phyloP scores from a whole-genome alignment of 2,329 filamentous ascomycete genomes.

The Stemphylium beticola region DNA sequence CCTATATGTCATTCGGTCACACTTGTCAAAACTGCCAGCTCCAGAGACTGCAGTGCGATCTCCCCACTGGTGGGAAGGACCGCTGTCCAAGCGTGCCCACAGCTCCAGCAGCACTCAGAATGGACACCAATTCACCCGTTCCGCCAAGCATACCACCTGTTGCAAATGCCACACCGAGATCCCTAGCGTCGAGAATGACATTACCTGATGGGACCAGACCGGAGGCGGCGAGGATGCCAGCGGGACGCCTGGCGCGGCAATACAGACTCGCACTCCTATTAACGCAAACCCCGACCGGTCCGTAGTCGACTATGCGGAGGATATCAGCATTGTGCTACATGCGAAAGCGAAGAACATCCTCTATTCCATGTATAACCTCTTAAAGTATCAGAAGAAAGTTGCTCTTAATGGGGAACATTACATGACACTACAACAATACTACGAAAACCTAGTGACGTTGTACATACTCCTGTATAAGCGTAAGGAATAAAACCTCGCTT shows the following conservation, averaged over 20 bases:
- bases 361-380: conserved; percentile 6
- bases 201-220: too few relatives aligned
- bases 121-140: neutral
- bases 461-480: conserved; percentile 18
- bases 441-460: conserved; percentile 18
- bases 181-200: too few relatives aligned
- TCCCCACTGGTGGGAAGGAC: neutral
- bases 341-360: neutral
- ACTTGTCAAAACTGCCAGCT: conserved; percentile 16
- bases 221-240: too few relatives aligned
- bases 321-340: neutral
- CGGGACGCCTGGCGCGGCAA: too few relatives aligned
- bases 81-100: neutral
- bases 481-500: conserved; percentile 5
- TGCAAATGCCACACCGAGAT: too few relatives aligned
- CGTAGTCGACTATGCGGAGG: neutral
- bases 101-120: neutral
- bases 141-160: too few relatives aligned
- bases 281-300: neutral
- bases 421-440: conserved; percentile 16
- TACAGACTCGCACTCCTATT: neutral
- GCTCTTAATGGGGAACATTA: neutral
- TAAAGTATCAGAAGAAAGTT: neutral
- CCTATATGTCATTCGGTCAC: conserved; percentile 2
- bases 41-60: neutral